Conservation (phyloP, 73 alveolate species). For the Uronychia binucleata region DNA sequence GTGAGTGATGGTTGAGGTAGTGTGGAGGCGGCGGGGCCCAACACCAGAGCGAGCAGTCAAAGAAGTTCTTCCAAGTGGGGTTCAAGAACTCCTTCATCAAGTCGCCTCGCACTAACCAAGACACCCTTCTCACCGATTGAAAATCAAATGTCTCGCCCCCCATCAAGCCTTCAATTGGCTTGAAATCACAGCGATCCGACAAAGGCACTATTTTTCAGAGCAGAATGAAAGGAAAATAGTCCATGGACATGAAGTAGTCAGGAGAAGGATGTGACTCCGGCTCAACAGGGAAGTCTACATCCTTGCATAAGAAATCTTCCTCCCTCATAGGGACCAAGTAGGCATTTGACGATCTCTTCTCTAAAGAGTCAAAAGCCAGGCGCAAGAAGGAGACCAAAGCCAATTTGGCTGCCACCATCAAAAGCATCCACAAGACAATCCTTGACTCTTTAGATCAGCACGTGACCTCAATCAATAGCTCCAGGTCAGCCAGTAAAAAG, state of each 20-base stretch:
- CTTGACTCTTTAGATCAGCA: not conserved
- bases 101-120: not conserved
- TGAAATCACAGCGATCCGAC: not conserved
- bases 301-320: not conserved
- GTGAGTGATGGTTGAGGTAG: conserved; percentile 3
- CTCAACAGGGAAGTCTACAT: not conserved
- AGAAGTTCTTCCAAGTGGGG: conserved; percentile 1
- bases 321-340: not conserved
- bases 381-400: not conserved
- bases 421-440: not conserved
- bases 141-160: not conserved
- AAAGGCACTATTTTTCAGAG: not conserved
- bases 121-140: not conserved
- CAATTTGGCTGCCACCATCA: not conserved
- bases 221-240: not conserved
- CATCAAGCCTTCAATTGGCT: not conserved
- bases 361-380: not conserved
- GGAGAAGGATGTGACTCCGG: not conserved
- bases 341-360: not conserved
- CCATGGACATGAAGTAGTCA: not conserved
- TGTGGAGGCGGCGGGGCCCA: not conserved
- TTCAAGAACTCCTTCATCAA: not conserved
- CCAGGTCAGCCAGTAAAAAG: not conserved
- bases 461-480: not conserved
- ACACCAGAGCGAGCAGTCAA: not conserved